Evolutionary conservation across 257 asterid genomes (phyloP), one percentile per base, ranked within the genome.

Genomic region (Buddleja alternifolia): DNA sequence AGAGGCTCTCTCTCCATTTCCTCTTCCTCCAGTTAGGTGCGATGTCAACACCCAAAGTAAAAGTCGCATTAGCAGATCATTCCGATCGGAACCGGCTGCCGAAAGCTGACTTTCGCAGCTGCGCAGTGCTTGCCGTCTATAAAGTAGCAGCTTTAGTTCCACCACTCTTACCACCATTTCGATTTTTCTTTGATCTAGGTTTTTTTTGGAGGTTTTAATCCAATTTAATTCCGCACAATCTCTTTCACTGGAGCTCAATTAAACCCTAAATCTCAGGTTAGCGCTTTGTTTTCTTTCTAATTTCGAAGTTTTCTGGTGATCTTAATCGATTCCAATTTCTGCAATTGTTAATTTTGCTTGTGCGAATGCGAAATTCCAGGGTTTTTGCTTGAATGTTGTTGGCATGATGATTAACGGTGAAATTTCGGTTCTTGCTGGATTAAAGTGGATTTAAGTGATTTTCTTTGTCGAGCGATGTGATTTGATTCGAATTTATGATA

Each of bases 181-280:
- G 42, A 37, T 44, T 61, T 60, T 48, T 42, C n/a, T n/a, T 10
- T 12, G 34, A 67, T 67, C 39, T 32, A 69, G 62, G 75, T 67
- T 75, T 75, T 47, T 24, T 7, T 17, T 3, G 60, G 41, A 54
- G 50, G 41, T 52, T 73, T 44, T 19, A 39, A 68, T 74, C 15
- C 59, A 14, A 8, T 62, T 41, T 39, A 29, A 67, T 37, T 48
- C 66, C 9, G 63, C 57, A 20, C 58, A 14, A 10, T 63, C 59
- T 20, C 5, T 41, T 25, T 10, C 58, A 70, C 70, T 17, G 77
- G 73, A 57, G 70, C 69, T 62, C 59, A 48, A 54, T 67, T 63
- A 61, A 73, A 73, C 79, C 78, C 82, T 74, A 64, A 50, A 55
- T 63, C 51, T 57, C 67, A 41, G 82, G 79, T 73, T 32, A 66